These are phyloP conservation scores for Globisporangium ultimum DNA, from an alignment of 352 stramenopile species.

Conservation along the genomic window DNA sequence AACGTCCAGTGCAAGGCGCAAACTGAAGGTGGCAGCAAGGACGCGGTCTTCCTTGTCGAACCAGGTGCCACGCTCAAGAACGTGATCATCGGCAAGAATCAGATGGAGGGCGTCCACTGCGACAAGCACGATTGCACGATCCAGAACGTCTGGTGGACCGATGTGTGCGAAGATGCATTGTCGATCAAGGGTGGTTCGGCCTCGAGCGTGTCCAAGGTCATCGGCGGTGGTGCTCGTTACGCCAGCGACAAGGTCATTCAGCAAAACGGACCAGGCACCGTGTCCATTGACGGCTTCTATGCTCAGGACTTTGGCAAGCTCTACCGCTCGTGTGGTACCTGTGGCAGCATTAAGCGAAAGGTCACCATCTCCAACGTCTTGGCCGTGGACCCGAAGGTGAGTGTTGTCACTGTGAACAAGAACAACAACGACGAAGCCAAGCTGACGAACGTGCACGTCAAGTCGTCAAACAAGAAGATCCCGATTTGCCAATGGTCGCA, in stretches of 20 bases:
- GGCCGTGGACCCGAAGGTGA: slow-evolving; percentile 15
- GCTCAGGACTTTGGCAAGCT: slow-evolving; percentile 26
- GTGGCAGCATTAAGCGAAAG: slow-evolving; percentile 14
- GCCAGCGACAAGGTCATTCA: slow-evolving; percentile 31
- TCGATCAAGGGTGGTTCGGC: slow-evolving; percentile 24
- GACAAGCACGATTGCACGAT: no score
- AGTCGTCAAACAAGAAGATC: slow-evolving; percentile 6
- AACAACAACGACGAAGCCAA: slow-evolving; percentile 20
- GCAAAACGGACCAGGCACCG: slow-evolving; percentile 22
- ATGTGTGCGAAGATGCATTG: slow-evolving; percentile 24
- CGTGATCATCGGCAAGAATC: no score
- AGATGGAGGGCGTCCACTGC: no score
- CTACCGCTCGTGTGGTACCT: slow-evolving; percentile 25
- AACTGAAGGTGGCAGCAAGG: slow-evolving; percentile 3
- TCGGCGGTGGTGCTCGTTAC: slow-evolving; percentile 21
- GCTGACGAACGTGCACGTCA: slow-evolving; percentile 19
- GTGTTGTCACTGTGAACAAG: slow-evolving; percentile 18
- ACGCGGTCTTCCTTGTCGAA: slow-evolving; percentile 24
- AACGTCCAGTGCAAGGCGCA: slow-evolving; percentile 17
- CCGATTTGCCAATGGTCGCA: slow-evolving; percentile 16
- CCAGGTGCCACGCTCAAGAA: no score
- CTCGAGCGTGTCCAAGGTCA: slow-evolving; percentile 14
- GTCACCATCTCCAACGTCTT: slow-evolving; percentile 21
- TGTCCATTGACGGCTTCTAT: slow-evolving; percentile 25
- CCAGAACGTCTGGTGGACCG: no score